A percentile compares a stretch with the other conserved stretches of the same genome.
Evolutionary conservation across 1,284 basidiomycete genomes (phyloP).

Genomic region (Boletus mariae): DNA sequence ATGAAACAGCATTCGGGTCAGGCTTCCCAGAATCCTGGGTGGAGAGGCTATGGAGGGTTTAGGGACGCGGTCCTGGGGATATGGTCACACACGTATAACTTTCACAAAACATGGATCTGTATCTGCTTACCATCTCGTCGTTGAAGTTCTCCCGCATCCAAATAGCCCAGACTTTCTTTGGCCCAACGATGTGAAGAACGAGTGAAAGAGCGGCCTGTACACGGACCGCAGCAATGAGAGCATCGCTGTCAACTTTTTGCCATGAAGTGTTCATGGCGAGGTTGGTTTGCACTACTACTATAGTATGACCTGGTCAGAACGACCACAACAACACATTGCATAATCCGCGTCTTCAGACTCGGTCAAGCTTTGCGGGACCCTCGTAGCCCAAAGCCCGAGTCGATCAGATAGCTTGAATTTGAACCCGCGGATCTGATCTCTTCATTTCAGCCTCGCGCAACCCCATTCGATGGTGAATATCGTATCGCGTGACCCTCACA

Average conservation of each 20-base stretch:
- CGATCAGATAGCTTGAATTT: conserved; percentile 13
- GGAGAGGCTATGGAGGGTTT: neutral
- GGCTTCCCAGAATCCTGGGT: neutral
- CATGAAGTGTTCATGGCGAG: no score
- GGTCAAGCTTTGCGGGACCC: neutral
- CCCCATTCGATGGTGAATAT: conserved; percentile 6
- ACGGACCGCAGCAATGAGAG: neutral
- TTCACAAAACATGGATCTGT: no score
- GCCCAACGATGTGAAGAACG: neutral
- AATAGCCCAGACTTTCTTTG: neutral
- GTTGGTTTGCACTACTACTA: no score
- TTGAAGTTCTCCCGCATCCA: neutral
- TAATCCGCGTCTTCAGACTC: no score
- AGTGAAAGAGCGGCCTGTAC: neutral
- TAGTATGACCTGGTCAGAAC: no score
- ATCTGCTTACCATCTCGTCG: neutral
- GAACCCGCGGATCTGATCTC: conserved; percentile 31
- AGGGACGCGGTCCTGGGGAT: neutral
- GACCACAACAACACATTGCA: no score
- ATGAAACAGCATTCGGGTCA: neutral
- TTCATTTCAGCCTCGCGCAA: conserved; percentile 28
- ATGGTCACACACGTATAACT: no score
- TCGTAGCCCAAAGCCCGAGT: conserved; percentile 18
- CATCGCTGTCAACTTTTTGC: no score
- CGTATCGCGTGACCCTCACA: neutral